These are phyloP conservation scores for Penicillium riverlandense DNA, from an alignment of 495 filamentous ascomycete species.

Conservation along the genomic window DNA sequence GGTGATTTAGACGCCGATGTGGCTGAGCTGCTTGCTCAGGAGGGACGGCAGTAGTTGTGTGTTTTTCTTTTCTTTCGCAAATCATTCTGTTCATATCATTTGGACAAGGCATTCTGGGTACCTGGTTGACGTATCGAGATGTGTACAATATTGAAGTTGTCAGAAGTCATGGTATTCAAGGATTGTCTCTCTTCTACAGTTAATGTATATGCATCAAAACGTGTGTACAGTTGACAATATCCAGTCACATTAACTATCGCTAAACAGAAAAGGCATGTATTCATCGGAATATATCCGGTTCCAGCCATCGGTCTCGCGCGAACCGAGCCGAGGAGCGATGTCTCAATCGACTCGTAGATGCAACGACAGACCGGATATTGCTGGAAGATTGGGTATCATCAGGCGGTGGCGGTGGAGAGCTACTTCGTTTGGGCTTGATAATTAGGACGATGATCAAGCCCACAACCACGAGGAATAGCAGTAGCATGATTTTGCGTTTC, in stretches of 20 bases:
- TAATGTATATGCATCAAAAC: too few relatives aligned
- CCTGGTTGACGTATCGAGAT: too few relatives aligned
- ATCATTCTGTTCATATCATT: neutral
- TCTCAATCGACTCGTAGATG: conserved; percentile 15
- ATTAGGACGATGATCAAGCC: conserved; percentile 81
- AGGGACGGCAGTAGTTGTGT: conserved; percentile 18
- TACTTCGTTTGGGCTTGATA: conserved; percentile 67
- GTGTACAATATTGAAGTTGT: too few relatives aligned
- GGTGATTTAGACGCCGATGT: conserved; percentile 76
- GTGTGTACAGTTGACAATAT: neutral
- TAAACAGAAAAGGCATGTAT: conserved; percentile 1
- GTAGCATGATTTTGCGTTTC: conserved; percentile 84
- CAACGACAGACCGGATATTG: conserved; percentile 19
- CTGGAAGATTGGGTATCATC: conserved; percentile 20
- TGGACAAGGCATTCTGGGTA: too few relatives aligned
- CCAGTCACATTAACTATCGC: conserved; percentile 13
- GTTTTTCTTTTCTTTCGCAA: neutral
- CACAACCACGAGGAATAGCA: conserved; percentile 74
- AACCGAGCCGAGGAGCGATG: conserved; percentile 16
- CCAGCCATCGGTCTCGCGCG: conserved; percentile 29
- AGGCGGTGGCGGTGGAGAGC: conserved; percentile 12
- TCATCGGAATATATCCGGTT: conserved; percentile 36
- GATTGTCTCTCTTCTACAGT: too few relatives aligned
- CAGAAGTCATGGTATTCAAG: too few relatives aligned
- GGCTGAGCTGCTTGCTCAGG: conserved; percentile 64